phyloP scores from a whole-genome alignment of 108 stramenopile genomes.

The Epipyxis sp. region DNA sequence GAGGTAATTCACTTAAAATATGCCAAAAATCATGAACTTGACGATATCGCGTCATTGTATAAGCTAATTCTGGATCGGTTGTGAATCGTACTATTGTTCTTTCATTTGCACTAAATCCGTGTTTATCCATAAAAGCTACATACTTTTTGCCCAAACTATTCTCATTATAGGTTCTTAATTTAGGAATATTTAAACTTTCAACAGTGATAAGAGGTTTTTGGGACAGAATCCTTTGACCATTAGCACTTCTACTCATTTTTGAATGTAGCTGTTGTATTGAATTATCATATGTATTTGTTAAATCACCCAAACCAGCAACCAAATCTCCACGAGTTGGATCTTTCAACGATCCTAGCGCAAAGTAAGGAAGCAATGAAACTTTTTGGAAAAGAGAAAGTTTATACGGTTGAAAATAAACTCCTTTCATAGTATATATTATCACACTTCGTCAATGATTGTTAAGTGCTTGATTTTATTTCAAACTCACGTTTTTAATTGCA shows the following conservation, averaged over 20 bases:
- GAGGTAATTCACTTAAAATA: constrained; percentile 82
- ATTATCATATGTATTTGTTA: constrained; percentile 66
- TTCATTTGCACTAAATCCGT: constrained; percentile 79
- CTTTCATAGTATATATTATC: too few species aligned
- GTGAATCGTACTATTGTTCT: constrained; percentile 63
- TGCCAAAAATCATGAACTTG: constrained; percentile 92
- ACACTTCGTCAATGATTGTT: too few species aligned
- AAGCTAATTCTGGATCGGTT: constrained; percentile 75
- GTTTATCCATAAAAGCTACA: constrained; percentile 67
- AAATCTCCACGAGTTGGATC: constrained; percentile 85
- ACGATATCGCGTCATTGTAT: constrained; percentile 88
- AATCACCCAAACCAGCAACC: constrained; percentile 87
- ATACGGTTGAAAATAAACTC: constrained; percentile 14
- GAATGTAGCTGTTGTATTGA: constrained; percentile 65
- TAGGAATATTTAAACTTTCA: constrained; percentile 44
- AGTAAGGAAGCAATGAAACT: constrained; percentile 60
- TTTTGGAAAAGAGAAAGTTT: not conserved
- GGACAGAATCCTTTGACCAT: constrained; percentile 62
- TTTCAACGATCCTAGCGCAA: constrained; percentile 70
- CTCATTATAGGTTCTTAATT: constrained; percentile 1
- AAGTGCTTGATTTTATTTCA: too few species aligned
- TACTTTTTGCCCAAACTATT: constrained; percentile 83
- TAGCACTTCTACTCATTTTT: constrained; percentile 55
- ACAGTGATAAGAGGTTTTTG: constrained; percentile 66
- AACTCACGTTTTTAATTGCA: too few species aligned